phyloP scores from a whole-genome alignment of 164 flowering plant species.

The Warburgia ugandensis region DNA sequence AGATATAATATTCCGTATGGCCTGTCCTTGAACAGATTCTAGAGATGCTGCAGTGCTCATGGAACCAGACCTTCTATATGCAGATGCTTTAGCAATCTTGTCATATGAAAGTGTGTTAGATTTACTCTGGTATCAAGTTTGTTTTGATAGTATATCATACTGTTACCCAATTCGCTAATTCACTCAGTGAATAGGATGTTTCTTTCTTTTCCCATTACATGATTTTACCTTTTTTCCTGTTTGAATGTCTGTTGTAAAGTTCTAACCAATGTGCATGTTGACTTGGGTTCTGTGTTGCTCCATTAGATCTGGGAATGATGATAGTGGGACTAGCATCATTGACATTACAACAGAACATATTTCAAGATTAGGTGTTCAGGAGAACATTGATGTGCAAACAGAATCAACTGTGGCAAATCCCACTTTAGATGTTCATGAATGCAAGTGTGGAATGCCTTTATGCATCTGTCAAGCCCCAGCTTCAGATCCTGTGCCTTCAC shows the following conservation, averaged over 20 bases:
- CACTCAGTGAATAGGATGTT: too few species aligned
- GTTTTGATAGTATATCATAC: too few species aligned
- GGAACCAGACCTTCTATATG: too few species aligned
- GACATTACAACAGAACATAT: constrained; percentile 32
- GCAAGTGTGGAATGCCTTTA: constrained; percentile 98
- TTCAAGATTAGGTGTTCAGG: constrained; percentile 42
- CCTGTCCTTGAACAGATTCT: too few species aligned
- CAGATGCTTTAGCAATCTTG: too few species aligned
- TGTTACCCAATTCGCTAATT: too few species aligned
- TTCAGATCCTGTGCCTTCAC: constrained; percentile 30
- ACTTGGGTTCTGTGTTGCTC: constrained; percentile 5
- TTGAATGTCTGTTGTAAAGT: background rate
- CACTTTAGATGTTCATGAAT: constrained; percentile 35
- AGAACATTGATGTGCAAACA: constrained; percentile 18
- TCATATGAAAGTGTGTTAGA: too few species aligned
- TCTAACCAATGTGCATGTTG: background rate
- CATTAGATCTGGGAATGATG: constrained; percentile 32
- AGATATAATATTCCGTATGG: too few species aligned
- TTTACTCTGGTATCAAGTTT: too few species aligned
- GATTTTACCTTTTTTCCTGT: background rate
- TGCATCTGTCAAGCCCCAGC: constrained; percentile 82
- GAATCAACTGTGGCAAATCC: constrained; percentile 21
- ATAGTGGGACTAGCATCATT: constrained; percentile 21
- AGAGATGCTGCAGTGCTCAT: too few species aligned
- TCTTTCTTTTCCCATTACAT: too few species aligned